Base-by-base conservation (phyloP, 371 early-diverging fungal species). In the Haplosporangium sp. region DNA sequence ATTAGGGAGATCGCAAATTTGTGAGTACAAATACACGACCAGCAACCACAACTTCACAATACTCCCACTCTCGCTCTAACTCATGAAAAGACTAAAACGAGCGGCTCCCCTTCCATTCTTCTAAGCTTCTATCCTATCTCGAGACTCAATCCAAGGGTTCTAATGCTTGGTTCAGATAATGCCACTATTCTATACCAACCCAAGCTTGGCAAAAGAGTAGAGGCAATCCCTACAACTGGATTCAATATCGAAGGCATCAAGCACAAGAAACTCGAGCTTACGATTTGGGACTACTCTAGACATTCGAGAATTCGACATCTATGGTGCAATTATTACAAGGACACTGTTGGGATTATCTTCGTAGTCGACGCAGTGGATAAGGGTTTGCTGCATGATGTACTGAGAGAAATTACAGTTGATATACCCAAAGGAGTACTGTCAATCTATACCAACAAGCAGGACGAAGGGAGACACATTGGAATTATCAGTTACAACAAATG, bases 311-410 rank as follows among this genome's bases (percentile, higher is more conserved):
- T n/a, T 10, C 17, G 52, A 10, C 52, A 17, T 17, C 52, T 52
- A 4, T 52, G 52, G n/a, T 19, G 52, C 17, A 6, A 52, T n/a
- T 52, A 4, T 20, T 52, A 52, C 20, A 20, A 17, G 2, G 17
- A 52, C 20, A n/a, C 19, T 17, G 2, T 20, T 19, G 52, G 6
- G 2, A 10, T 52, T 9, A 95, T 98, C 76, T 98, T 95, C 83
- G 96, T 98, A 38, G 94, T 98, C 57, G 99, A 98, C 83, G 92
- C 94, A 82, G 94, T 93, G 77, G 97, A 98, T 86, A 92, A 92
- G 64, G 94, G 96, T 48, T 95, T 95, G 83, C 85, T 96, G 65
- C 90, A 92, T 73, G 89, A 94, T 63, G 94, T 96, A 93, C 84
- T 96, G 61, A 91, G 93, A 78, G 96, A 95, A 0, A 42, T 42